phyloP scores from a whole-genome alignment of 164 flowering plant species.

The Santalum album region DNA sequence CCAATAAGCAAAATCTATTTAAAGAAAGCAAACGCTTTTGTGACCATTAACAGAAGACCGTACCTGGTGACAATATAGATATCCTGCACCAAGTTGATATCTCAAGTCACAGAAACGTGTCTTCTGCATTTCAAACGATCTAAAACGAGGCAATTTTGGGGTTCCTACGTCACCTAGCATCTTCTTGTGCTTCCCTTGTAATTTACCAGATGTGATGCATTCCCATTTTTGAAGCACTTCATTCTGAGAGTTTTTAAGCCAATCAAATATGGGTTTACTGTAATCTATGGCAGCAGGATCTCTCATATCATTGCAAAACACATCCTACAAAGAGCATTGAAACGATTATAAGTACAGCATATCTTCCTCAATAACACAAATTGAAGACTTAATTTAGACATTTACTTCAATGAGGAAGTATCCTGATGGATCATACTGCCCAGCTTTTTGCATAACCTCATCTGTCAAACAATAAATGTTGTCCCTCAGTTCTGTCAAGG shows the following conservation, averaged over 20 bases:
- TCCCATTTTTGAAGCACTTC: slow-evolving; percentile 85
- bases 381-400: slow-evolving; percentile 1
- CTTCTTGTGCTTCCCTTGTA: slow-evolving; percentile 44
- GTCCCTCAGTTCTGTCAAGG: slow-evolving; percentile 71
- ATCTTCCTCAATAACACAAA: background rate
- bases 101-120: slow-evolving; percentile 65
- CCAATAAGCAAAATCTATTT: too few relatives aligned
- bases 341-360: background rate
- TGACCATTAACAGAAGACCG: background rate
- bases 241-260: slow-evolving; percentile 62
- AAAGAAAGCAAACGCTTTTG: background rate
- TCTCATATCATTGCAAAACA: slow-evolving; percentile 79
- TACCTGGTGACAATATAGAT: slow-evolving; percentile 94
- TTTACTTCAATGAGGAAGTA: slow-evolving; percentile 86
- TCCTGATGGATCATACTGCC: slow-evolving; percentile 71
- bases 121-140: slow-evolving; percentile 49
- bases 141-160: slow-evolving; percentile 45
- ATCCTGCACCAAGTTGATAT: slow-evolving; percentile 82
- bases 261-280: slow-evolving; percentile 66
- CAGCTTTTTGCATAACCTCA: slow-evolving; percentile 67
- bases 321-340: slow-evolving; percentile 36
- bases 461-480: slow-evolving; percentile 70
- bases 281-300: slow-evolving; percentile 63
- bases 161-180: slow-evolving; percentile 24
- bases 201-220: slow-evolving; percentile 39